Base-by-base conservation (phyloP, 78 protist species). In the Goniomonas avonlea region DNA sequence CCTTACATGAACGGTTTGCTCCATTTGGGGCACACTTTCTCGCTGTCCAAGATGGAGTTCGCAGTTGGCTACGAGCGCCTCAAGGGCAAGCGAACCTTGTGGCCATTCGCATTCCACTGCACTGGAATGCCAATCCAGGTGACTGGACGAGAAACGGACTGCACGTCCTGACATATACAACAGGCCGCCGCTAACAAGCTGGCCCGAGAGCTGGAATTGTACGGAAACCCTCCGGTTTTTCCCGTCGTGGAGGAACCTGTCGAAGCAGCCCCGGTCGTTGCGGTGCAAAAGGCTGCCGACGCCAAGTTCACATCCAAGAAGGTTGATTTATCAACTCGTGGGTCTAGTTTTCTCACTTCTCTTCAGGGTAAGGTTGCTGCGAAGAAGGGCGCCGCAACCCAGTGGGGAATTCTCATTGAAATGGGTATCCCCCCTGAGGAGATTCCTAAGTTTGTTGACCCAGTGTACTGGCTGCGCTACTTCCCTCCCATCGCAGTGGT, bases 41-140 rank as follows among this genome's bases (percentile, higher is more conserved):
- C 99, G 5, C 55, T 94, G 48, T 77, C 98, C 45, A 98, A 98
- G 91, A 88, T 96, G 18, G 99, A 98, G 82, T 98, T 95, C 71
- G 91, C 94, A 25, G 93, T 84, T 31, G 87, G 95, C 58, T 98
- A 84, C 79, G 83, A 94, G 82, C 86, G 94, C 17, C 63, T 97
- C 77, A 69, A 82, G 59, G 99, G 99, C 35, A 85, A 91, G 87
- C 17, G 85, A 20, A 86, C 75, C 23, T 91, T 98, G 45, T 96
- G 93, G 82, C 99, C 99, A 21, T 94, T 98, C 66, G 98, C 89
- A 1, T 96, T 98, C 82, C 99, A 98, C 88, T 93, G 97, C 86
- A 98, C 99, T 0, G 99, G 99, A 63, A 98, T 96, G 99, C 99
- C 99, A 53, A 98, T 98, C 87, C 87, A 87, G 90, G 99, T n/a